These are phyloP conservation scores for Eutrema salsugineum DNA, from an alignment of 441 rosid species.

Conservation along the genomic window DNA sequence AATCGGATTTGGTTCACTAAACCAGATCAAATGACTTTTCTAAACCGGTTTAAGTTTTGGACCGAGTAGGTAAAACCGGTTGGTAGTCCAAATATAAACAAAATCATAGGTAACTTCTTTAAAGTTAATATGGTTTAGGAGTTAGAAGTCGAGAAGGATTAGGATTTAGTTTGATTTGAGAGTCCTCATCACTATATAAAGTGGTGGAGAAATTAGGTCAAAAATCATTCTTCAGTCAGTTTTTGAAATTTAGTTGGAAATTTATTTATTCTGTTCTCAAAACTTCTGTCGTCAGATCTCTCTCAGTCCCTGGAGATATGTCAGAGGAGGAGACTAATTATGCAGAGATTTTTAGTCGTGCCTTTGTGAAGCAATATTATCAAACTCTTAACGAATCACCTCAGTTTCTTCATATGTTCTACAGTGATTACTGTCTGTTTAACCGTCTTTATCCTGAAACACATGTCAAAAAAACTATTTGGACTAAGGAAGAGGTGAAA, in stretches of 20 bases:
- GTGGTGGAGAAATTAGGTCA: neutral
- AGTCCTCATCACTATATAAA: neutral
- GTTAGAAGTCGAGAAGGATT: neutral
- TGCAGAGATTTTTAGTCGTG: neutral
- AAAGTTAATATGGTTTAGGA: conserved; percentile 1
- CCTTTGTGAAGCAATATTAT: conserved; percentile 13
- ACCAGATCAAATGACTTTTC: too few species aligned
- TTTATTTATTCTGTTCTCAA: neutral
- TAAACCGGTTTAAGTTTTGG: too few species aligned
- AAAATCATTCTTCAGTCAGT: neutral
- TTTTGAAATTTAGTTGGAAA: neutral
- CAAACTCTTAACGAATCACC: conserved; percentile 14
- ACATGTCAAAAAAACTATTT: neutral
- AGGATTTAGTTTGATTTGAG: neutral
- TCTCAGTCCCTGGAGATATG: neutral
- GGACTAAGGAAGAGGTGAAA: conserved; percentile 8
- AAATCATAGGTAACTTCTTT: neutral
- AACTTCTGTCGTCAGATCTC: neutral
- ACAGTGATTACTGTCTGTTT: neutral
- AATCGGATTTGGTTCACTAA: too few species aligned
- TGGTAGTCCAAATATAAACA: too few species aligned
- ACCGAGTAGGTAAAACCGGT: too few species aligned
- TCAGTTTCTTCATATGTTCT: conserved; percentile 14
- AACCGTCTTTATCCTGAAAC: conserved; percentile 11
- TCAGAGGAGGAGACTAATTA: neutral